Evolutionary conservation across 2,329 filamentous ascomycete species (phyloP), one percentile per base, ranked within the genome.

Genomic region (Alternaria conjuncta): DNA sequence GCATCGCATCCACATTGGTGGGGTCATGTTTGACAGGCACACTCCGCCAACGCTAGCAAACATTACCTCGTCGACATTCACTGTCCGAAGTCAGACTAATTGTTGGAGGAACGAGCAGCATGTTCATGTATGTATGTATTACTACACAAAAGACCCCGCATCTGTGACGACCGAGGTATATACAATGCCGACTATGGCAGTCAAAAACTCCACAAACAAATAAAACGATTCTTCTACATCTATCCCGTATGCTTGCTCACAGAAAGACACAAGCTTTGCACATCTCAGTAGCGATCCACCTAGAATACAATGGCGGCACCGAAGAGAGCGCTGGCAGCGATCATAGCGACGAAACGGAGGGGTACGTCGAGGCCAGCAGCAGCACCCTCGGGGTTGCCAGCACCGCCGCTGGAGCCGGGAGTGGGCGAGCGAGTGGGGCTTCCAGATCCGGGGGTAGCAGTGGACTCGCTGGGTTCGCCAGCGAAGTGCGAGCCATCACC

Each of bases 401-500:
- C 60, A 30, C 54, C 56, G 15, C 60, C 62, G 44, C 61, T 59
- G 46, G 59, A 36, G n/a, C 63, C 59, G 10, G 54, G 21, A 21
- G 56, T 58, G 13, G 75, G 70, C 46, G 71, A 71, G 50, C 75
- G 67, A 6, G 71, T 75, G 26, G 76, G 64, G 25, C 62, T 49
- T n/a, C 75, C 75, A 54, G 74, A 75, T 25, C 75, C 76, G 21
- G 75, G 63, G 3, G 68, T 71, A 21, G 75, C 76, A 32, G 71
- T 75, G 2, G 68, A 67, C 54, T 70, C 68, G 63, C 73, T 76
- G 20, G 74, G 32, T 63, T 74, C 68, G 15, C 75, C 75, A 43
- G 72, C 69, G 47, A 76, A 78, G 66, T 79, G 77, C 9, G 71
- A 75, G 11, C 75, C 87, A 64, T 79, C 63, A 44, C 87, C 88